phyloP scores from a whole-genome alignment of 495 filamentous ascomycete species.

The Oidiodendron maius region DNA sequence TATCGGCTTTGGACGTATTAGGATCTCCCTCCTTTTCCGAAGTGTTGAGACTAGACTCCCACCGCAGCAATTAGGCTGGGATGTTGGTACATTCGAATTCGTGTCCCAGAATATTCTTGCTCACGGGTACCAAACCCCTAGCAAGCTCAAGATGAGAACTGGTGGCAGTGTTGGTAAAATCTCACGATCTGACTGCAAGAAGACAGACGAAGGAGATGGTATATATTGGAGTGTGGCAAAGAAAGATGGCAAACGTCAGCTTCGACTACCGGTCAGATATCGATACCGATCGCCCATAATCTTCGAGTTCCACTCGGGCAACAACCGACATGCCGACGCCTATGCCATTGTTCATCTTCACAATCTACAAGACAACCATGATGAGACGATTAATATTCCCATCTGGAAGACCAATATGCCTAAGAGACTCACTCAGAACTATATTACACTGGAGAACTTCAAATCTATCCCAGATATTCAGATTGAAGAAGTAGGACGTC shows the following conservation, averaged over 20 bases:
- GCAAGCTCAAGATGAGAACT: slow-evolving; percentile 72
- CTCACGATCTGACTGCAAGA: slow-evolving; percentile 46
- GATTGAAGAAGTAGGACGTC: slow-evolving; percentile 65
- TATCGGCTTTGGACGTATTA: slow-evolving; percentile 78
- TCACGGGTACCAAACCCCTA: slow-evolving; percentile 46
- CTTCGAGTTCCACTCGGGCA: slow-evolving; percentile 69
- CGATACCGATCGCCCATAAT: slow-evolving; percentile 84
- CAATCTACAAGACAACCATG: slow-evolving; percentile 73
- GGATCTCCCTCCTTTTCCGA: slow-evolving; percentile 84
- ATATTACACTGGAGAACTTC: slow-evolving; percentile 69
- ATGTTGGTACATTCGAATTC: slow-evolving; percentile 93
- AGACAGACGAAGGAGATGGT: slow-evolving; percentile 50
- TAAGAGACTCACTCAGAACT: slow-evolving; percentile 79
- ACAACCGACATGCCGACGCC: slow-evolving; percentile 59
- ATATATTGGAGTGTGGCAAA: slow-evolving; percentile 64
- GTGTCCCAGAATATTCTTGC: slow-evolving; percentile 57
- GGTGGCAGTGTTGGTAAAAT: slow-evolving; percentile 78
- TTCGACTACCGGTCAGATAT: slow-evolving; percentile 82
- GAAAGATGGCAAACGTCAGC: slow-evolving; percentile 43
- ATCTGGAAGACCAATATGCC: slow-evolving; percentile 77
- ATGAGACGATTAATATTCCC: slow-evolving; percentile 70
- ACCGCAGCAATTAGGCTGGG: slow-evolving; percentile 78
- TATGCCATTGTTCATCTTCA: slow-evolving; percentile 85
- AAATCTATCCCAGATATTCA: slow-evolving; percentile 61
- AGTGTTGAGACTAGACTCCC: slow-evolving; percentile 80